A percentile compares a stretch with the other conserved stretches of the same genome.
phyloP scores from a whole-genome alignment of 768 basidiomycete genomes.

The Pisolithus tinctorius region DNA sequence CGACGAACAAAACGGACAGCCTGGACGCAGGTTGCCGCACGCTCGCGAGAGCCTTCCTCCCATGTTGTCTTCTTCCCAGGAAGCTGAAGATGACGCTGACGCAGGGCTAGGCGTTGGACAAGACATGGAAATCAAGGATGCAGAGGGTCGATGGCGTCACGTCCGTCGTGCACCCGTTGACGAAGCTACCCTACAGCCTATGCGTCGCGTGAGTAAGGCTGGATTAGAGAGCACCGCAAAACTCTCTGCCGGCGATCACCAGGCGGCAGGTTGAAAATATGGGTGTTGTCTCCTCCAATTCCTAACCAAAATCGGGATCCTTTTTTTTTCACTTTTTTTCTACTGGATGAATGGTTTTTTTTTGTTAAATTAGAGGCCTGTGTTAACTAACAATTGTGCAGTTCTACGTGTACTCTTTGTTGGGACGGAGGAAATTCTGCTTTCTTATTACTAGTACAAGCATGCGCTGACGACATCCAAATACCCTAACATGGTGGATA shows the following conservation, averaged over 20 bases:
- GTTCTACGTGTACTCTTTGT: too few relatives aligned
- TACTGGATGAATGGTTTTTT: too few relatives aligned
- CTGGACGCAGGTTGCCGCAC: constrained; percentile 51
- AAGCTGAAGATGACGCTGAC: constrained; percentile 20
- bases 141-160: constrained; percentile 79
- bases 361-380: too few relatives aligned
- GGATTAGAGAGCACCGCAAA: constrained; percentile 69
- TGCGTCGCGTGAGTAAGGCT: constrained; percentile 88
- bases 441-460: too few relatives aligned
- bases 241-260: background rate
- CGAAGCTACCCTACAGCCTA: constrained; percentile 81
- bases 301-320: too few relatives aligned
- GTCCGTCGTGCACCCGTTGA: constrained; percentile 83
- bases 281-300: background rate
- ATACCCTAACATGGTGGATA: too few relatives aligned
- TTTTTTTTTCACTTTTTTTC: too few relatives aligned
- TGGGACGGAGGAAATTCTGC: too few relatives aligned
- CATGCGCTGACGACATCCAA: too few relatives aligned
- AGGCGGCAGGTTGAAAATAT: background rate
- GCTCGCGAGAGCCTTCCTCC: constrained; percentile 60
- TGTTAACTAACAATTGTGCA: too few relatives aligned
- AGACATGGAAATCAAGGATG: constrained; percentile 87
- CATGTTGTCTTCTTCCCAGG: constrained; percentile 20
- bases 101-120: constrained; percentile 45
- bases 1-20: constrained; percentile 37